These are phyloP conservation scores for Eucalyptus microcorys DNA, from an alignment of 345 rosid species.

Conservation along the genomic window DNA sequence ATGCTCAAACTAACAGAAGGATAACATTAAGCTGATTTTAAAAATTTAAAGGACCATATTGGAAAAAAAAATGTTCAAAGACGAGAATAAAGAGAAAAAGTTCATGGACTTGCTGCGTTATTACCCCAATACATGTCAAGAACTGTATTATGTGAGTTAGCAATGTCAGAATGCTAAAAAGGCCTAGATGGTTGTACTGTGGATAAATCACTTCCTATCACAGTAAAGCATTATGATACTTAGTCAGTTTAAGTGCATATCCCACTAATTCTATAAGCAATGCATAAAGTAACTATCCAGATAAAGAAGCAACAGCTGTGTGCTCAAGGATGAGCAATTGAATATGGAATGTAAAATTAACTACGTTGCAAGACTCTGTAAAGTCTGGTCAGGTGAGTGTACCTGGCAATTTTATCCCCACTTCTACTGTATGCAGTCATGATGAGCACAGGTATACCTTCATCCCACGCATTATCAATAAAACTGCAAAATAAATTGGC, in stretches of 20 bases:
- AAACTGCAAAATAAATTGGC: constrained; percentile 36
- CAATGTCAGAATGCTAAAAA: not conserved
- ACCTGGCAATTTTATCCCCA: constrained; percentile 78
- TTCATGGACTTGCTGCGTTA: not conserved
- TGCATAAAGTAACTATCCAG: not conserved
- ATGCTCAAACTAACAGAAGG: not conserved
- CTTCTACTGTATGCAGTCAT: constrained; percentile 54
- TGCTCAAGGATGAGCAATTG: not conserved
- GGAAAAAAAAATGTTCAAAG: not conserved
- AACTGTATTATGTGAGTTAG: not conserved
- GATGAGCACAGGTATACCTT: constrained; percentile 56
- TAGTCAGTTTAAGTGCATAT: not conserved
- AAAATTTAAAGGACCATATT: not conserved
- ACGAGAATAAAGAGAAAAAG: not conserved
- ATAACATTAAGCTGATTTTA: not conserved
- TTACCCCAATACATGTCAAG: not conserved
- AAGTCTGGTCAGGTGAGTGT: not conserved
- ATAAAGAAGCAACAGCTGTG: not conserved
- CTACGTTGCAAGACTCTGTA: not conserved
- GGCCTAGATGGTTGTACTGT: not conserved
- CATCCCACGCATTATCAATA: constrained; percentile 48
- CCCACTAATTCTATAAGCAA: not conserved
- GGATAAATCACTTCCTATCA: not conserved
- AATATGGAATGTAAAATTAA: not conserved
- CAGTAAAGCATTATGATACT: not conserved